Percentiles rank a stretch among this genome's conserved stretches.
These are phyloP conservation scores for Dendryphion nanum DNA, from an alignment of 2,329 filamentous ascomycete genomes.

Conservation along the genomic window DNA sequence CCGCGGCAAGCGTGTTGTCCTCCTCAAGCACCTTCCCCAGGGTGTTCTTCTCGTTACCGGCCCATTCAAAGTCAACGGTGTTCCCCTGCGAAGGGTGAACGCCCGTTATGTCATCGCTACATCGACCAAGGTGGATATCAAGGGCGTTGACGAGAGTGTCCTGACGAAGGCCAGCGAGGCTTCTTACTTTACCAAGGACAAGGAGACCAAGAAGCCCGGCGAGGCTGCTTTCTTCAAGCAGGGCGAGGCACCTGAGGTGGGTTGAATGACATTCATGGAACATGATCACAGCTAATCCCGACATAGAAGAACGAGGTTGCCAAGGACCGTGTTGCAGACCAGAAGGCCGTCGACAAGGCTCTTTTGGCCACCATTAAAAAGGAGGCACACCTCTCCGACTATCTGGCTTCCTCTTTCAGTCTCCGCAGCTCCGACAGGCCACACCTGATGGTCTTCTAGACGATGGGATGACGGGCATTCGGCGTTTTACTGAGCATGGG, in stretches of 20 bases:
- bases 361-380: constrained; percentile 97
- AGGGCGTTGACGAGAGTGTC: constrained; percentile 69
- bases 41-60: constrained; percentile 98
- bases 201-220: constrained; percentile 88
- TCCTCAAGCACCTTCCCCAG: constrained; percentile 96
- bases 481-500: constrained; percentile 41
- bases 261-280: constrained; percentile 30
- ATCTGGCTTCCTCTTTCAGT: constrained; percentile 95
- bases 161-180: constrained; percentile 75
- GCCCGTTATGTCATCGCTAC: constrained; percentile 92
- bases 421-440: constrained; percentile 99
- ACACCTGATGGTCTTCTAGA: constrained; percentile 99
- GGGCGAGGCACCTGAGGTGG: constrained; percentile 94
- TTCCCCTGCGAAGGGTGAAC: constrained; percentile 92
- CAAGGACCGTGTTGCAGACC: constrained; percentile 89
- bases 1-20: constrained; percentile 99
- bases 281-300: constrained; percentile 14
- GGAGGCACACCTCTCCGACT: constrained; percentile 88
- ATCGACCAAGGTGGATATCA: constrained; percentile 79
- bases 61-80: constrained; percentile 99
- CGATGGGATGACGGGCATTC: constrained; percentile 34
- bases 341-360: constrained; percentile 98
- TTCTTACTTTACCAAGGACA: constrained; percentile 97
- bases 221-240: constrained; percentile 99
- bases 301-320: constrained; percentile 96